A percentile compares a stretch with the other conserved stretches of the same genome.
These are phyloP conservation scores for Alternaria novae-zelandiae DNA, from an alignment of 2,329 filamentous ascomycete species.

Conservation along the genomic window DNA sequence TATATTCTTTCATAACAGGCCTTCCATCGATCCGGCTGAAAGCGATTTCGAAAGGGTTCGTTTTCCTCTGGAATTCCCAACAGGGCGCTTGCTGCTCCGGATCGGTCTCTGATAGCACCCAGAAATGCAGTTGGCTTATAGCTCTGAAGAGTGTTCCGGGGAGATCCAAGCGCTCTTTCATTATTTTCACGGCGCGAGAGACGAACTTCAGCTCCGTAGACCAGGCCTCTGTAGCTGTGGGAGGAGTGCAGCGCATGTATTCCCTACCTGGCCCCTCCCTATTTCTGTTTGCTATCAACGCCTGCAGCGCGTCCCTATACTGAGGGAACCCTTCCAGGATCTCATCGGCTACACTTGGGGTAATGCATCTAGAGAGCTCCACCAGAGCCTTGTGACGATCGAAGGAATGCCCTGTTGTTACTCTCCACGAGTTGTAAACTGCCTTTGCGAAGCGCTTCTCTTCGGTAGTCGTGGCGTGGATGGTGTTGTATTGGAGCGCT, in stretches of 20 bases:
- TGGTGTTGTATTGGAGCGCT: neutral
- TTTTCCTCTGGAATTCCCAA: neutral
- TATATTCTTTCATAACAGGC: neutral
- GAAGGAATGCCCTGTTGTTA: neutral
- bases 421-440: neutral
- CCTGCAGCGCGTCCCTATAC: neutral
- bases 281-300: neutral
- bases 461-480: neutral
- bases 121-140: neutral
- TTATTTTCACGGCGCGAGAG: neutral
- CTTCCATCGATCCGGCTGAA: neutral
- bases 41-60: neutral
- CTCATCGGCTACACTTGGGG: neutral
- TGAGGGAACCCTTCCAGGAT: neutral
- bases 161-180: neutral
- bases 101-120: neutral
- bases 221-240: neutral
- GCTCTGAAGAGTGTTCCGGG: neutral
- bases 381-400: neutral
- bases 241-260: neutral
- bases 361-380: neutral
- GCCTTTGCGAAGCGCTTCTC: neutral
- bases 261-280: neutral
- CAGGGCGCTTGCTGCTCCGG: neutral
- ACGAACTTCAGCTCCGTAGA: neutral